These are phyloP conservation scores for Phycomyces nitens DNA, from an alignment of 192 early-diverging fungal genomes.

Conservation along the genomic window DNA sequence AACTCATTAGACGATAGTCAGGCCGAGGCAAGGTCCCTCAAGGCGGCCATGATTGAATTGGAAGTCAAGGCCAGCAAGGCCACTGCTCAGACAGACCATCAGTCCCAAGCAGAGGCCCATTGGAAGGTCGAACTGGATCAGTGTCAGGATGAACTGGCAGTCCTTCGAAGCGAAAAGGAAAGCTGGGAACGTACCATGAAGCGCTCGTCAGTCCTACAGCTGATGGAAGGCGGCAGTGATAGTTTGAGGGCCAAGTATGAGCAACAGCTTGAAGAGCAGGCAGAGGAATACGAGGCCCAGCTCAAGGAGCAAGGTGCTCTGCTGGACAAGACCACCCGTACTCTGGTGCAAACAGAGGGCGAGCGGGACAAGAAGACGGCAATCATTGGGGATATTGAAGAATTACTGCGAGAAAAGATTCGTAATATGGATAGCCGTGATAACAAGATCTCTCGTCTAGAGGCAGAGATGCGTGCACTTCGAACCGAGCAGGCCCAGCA, in stretches of 20 bases:
- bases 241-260: constrained; percentile 20
- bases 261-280: constrained; percentile 28
- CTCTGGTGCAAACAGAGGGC: constrained; percentile 16
- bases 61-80: constrained; percentile 32
- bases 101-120: constrained; percentile 14
- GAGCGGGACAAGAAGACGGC: background rate
- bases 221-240: constrained; percentile 32
- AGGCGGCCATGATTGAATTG: constrained; percentile 21
- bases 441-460: constrained; percentile 25
- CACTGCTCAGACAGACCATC: constrained; percentile 10
- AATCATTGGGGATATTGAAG: constrained; percentile 26
- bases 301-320: constrained; percentile 28
- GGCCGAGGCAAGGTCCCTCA: constrained; percentile 4
- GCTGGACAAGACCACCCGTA: constrained; percentile 18
- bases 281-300: constrained; percentile 33
- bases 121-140: constrained; percentile 32
- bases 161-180: constrained; percentile 26
- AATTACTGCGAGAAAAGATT: constrained; percentile 35
- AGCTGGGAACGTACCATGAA: constrained; percentile 40
- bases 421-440: constrained; percentile 35
- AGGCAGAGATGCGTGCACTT: constrained; percentile 23
- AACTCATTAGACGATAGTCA: constrained; percentile 4
- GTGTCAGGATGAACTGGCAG: constrained; percentile 22
- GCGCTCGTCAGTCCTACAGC: constrained; percentile 34
- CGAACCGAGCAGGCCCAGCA: constrained; percentile 2